Evolutionary conservation across 129 eudicot genomes (phyloP), one percentile per base, ranked within the genome.

Genomic region (Dittrichia graveolens): DNA sequence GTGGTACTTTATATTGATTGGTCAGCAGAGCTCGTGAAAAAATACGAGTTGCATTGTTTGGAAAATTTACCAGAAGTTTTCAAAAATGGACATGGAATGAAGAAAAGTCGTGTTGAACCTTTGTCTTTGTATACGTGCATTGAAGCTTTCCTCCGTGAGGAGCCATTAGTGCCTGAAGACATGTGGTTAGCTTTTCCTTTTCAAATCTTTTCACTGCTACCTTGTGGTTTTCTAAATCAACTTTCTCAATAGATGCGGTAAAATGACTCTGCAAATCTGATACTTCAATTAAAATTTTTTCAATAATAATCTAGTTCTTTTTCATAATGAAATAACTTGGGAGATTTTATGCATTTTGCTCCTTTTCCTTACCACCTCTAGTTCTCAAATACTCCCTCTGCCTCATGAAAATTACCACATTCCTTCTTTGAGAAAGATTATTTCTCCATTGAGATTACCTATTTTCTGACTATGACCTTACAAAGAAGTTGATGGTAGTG

Each of bases 111-210:
- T 40, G 18, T 79, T 61, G 95, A 92, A 73, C 98, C 98, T 78
- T 84, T 92, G 70, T 92, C 98, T 40, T 59, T 89, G 83, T 92
- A 85, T 82, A 77, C 85, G 52, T 93, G 96, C 75, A 78, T 93
- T 71, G 96, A 93, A 83, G 87, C 95, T 72, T 93, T 93, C 78
- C 79, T 93, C 7, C 89, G 89, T 37, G 96, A 93, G 74, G 98
- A 93, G 85, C 96, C 96, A 5, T 76, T 93, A 63, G 96, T 93
- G 58, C 96, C 98, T 65, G 98, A 93, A 85, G 96, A 93, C 77
- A 90, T 87, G 98, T 93, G 98, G 98, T 92, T 62, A 78, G 94
- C 55, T 86, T 78, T 59, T 66, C 49, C 46, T 43, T 24, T 53
- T 72, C 71, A 7, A 62, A 52, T 42, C 9, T 10, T 56, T 5